Evolutionary conservation across 1,284 basidiomycete genomes (phyloP), one percentile per base, ranked within the genome.

Genomic region (Meira nashicola): DNA sequence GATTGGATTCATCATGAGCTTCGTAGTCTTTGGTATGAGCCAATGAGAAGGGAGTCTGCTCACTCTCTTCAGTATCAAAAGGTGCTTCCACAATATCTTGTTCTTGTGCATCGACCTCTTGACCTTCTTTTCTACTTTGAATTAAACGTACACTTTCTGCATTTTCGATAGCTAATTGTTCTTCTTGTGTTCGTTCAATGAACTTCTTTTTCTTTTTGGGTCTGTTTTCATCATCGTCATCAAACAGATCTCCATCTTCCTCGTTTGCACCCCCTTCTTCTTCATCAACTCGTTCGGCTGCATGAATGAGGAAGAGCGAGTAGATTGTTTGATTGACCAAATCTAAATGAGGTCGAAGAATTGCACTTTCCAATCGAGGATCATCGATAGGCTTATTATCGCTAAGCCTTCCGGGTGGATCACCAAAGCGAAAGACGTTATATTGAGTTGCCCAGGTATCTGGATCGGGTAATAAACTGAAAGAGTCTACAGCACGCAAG

Each of bases 251-350:
- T 3, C 28, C 28, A 33, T 33, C 28, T 8, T 8, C 28, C 28
- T 53, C 49, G 8, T 52, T 25, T 7, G 8, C 49, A 39, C 23
- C 74, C 94, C 92, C 74, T 92, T 88, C 2, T 86, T 82, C 8
- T 86, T 93, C 15, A 88, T 90, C 80, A 91, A 79, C 10, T 81
- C 83, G 44, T 70, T 76, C 14, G 57, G 73, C 15, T 43, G 73
- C 25, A 58, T 73, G 46, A 38, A 53, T 28, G 50, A 41, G 38
- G 39, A 53, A 53, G 50, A 53, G 50, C 23, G 50, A 53, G 5
- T 33, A 28, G 37, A 53, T 39, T 5, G 17, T 3, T 41, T 28
- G 50, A n/a, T 41, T 25, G 12, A 53, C 21, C 50, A 41, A 11
- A 33, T 53, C 50, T 25, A n/a, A 41, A 33, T 53, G 50, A 38